phyloP scores from a whole-genome alignment of 2,329 filamentous ascomycete species.

The Hypoxylon sp. region DNA sequence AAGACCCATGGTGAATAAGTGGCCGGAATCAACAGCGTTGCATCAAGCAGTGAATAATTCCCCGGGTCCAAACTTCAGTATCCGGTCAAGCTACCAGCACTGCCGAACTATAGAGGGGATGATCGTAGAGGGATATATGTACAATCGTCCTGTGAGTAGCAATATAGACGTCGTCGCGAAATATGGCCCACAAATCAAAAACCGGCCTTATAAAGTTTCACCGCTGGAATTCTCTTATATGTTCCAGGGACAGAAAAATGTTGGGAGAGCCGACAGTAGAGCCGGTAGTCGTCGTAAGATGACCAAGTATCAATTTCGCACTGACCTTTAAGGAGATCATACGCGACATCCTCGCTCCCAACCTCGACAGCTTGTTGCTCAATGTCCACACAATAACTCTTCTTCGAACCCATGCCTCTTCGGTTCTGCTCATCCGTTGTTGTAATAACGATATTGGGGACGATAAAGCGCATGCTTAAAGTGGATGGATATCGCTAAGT shows the following conservation, averaged over 20 bases:
- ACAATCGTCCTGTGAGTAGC: slow-evolving; percentile 12
- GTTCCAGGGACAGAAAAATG: background rate
- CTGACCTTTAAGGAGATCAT: slow-evolving; percentile 24
- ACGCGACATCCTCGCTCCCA: slow-evolving; percentile 1
- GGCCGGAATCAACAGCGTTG: slow-evolving; percentile 7
- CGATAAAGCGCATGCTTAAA: slow-evolving; percentile 22
- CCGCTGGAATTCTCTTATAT: background rate
- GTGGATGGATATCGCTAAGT: slow-evolving; percentile 17
- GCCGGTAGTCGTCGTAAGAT: slow-evolving; percentile 3
- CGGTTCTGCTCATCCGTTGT: slow-evolving; percentile 9
- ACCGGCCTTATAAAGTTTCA: background rate
- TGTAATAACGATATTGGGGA: slow-evolving; percentile 9
- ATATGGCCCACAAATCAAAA: slow-evolving; percentile 24
- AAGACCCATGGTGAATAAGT: slow-evolving; percentile 6
- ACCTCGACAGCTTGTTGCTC: slow-evolving; percentile 2
- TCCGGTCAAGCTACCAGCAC: slow-evolving; percentile 3
- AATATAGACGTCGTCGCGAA: slow-evolving; percentile 24
- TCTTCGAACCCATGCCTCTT: slow-evolving; percentile 7
- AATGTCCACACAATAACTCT: slow-evolving; percentile 7
- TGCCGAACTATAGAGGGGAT: slow-evolving; percentile 5
- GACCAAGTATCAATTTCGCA: slow-evolving; percentile 26
- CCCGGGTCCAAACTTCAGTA: slow-evolving; percentile 9
- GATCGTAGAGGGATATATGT: background rate
- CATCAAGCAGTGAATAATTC: slow-evolving; percentile 14
- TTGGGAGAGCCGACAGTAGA: slow-evolving; percentile 4